phyloP scores from a whole-genome alignment of 805 yeast species.

The Metschnikowia cerradonensis region DNA sequence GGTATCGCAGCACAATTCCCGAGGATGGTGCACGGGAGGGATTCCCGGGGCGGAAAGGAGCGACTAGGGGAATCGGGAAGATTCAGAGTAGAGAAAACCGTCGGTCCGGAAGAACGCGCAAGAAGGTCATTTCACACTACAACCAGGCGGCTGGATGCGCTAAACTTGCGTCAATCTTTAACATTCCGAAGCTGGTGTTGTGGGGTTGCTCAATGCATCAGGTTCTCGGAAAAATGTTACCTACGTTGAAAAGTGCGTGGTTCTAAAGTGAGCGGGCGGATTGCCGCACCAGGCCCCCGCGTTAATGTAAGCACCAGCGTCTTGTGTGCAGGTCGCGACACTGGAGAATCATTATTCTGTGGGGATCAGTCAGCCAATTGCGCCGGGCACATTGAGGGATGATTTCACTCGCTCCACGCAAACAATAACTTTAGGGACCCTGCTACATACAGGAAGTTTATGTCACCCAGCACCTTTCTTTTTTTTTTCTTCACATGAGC shows the following conservation, averaged over 20 bases:
- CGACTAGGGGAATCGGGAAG: background rate
- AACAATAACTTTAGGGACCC: background rate
- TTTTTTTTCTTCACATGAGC: background rate
- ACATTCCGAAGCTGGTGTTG: background rate
- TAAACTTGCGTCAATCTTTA: background rate
- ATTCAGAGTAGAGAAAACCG: background rate
- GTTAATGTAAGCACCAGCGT: background rate
- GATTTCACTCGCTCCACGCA: background rate
- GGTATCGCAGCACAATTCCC: background rate
- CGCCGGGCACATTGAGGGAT: background rate
- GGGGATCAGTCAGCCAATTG: conserved; percentile 2
- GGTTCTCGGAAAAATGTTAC: background rate
- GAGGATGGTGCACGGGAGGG: background rate
- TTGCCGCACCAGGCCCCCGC: conserved; percentile 1
- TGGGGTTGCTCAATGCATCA: background rate
- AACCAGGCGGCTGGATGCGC: background rate
- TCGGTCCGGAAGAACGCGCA: background rate
- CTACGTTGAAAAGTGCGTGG: background rate
- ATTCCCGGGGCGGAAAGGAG: background rate
- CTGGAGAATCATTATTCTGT: background rate
- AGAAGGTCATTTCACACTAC: background rate
- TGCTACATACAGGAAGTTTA: background rate
- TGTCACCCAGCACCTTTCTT: background rate
- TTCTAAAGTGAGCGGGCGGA: background rate
- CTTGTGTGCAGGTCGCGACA: background rate